phyloP scores from a whole-genome alignment of 192 early-diverging fungal species.

The Piromyces finnis region DNA sequence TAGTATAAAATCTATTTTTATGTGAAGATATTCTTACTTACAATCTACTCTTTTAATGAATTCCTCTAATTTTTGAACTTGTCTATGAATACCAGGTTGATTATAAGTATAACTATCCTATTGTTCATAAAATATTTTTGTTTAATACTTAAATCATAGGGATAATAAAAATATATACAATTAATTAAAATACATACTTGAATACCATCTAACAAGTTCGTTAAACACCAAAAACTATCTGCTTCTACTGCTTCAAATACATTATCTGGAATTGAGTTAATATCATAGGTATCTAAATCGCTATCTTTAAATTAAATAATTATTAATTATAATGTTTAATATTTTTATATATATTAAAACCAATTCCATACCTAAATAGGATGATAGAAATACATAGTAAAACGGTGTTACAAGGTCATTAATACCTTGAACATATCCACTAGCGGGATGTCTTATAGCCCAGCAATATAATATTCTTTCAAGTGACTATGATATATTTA shows the following conservation, averaged over 20 bases:
- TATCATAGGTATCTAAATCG: constrained; percentile 33
- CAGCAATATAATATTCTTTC: constrained; percentile 90
- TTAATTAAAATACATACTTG: no score
- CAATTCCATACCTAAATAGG: constrained; percentile 36
- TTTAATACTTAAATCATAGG: no score
- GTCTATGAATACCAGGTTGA: constrained; percentile 90
- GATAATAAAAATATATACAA: no score
- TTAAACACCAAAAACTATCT: constrained; percentile 93
- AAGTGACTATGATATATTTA: constrained; percentile 63
- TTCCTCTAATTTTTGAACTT: constrained; percentile 73
- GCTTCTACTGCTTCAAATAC: constrained; percentile 65
- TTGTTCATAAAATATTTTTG: no score
- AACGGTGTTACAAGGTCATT: constrained; percentile 96
- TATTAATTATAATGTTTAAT: constrained; percentile 13
- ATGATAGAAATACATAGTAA: constrained; percentile 74
- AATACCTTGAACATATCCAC: constrained; percentile 97
- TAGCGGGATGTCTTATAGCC: constrained; percentile 96
- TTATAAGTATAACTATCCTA: constrained; percentile 94
- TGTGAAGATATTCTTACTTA: no score
- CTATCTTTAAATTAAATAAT: constrained; percentile 12
- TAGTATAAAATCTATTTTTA: no score
- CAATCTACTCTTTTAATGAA: constrained; percentile 83
- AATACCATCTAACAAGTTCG: constrained; percentile 89
- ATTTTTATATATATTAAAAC: no score
- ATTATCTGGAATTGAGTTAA: constrained; percentile 19